A percentile compares a stretch with the other conserved stretches of the same genome.
Conservation (phyloP, 1,284 basidiomycete species). For the Phlebopus sp. region DNA sequence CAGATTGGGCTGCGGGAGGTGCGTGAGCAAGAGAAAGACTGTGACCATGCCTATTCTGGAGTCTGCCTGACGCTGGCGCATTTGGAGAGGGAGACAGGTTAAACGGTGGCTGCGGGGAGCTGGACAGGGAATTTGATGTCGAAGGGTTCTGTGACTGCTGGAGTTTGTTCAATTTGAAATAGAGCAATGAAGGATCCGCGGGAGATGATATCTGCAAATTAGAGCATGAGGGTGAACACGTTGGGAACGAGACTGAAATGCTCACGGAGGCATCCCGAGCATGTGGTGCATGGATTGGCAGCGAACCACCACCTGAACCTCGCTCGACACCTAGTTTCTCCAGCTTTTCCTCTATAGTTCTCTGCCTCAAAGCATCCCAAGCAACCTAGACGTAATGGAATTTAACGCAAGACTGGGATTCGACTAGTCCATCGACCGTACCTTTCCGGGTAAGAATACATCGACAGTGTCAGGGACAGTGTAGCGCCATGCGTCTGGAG, state of each 20-base stretch:
- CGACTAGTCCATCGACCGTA: conserved; percentile 26
- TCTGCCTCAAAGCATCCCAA: conserved; percentile 70
- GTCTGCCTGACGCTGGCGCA: conserved; percentile 39
- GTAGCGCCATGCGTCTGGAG: conserved; percentile 56
- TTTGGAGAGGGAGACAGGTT: conserved; percentile 53
- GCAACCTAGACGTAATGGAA: conserved; percentile 43
- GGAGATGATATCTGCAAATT: conserved; percentile 72
- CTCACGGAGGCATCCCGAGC: conserved; percentile 75
- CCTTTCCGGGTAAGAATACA: conserved; percentile 81
- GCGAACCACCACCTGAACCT: conserved; percentile 48
- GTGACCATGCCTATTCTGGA: conserved; percentile 62
- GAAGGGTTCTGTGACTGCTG: conserved; percentile 66
- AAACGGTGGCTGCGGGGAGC: conserved; percentile 61
- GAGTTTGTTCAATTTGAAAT: conserved; percentile 79
- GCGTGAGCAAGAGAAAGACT: conserved; percentile 67
- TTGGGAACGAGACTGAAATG: conserved; percentile 22
- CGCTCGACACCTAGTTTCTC: conserved; percentile 74
- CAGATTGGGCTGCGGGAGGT: conserved; percentile 34
- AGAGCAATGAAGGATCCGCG: conserved; percentile 73
- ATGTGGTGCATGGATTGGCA: conserved; percentile 68
- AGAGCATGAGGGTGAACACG: conserved; percentile 10
- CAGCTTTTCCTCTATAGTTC: conserved; percentile 73
- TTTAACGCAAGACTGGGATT: conserved; percentile 12
- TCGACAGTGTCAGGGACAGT: conserved; percentile 64
- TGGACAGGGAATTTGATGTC: conserved; percentile 49